Evolutionary conservation across 106 monocot species (phyloP).

Genomic region (Acorus gramineus): DNA sequence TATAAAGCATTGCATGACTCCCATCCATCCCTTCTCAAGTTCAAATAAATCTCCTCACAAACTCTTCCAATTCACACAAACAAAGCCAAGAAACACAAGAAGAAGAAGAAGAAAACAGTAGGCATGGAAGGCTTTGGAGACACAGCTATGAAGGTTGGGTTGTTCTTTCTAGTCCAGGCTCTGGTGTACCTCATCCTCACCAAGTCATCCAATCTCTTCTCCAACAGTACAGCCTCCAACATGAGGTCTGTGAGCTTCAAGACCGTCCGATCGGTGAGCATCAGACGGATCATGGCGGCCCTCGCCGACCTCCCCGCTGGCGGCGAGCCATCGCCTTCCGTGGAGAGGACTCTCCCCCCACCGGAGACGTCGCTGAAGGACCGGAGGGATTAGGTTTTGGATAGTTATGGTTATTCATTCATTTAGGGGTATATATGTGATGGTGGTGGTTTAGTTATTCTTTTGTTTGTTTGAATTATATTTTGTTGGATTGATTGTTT

Average conservation of each 20-base stretch:
- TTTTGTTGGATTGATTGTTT: too few relatives aligned
- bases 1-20: too few relatives aligned
- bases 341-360: background rate
- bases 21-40: too few relatives aligned
- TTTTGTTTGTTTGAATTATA: too few relatives aligned
- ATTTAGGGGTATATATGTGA: too few relatives aligned
- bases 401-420: slow-evolving; percentile 8
- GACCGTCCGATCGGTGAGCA: slow-evolving; percentile 34
- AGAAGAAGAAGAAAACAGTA: too few relatives aligned
- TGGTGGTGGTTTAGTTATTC: too few relatives aligned
- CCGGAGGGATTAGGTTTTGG: background rate
- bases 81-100: too few relatives aligned
- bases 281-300: slow-evolving; percentile 30
- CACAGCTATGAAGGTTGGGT: slow-evolving; percentile 19
- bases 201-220: slow-evolving; percentile 18
- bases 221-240: background rate
- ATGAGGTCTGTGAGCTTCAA: slow-evolving; percentile 23
- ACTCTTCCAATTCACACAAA: too few relatives aligned
- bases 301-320: slow-evolving; percentile 44
- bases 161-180: slow-evolving; percentile 45
- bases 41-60: too few relatives aligned
- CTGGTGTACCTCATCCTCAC: slow-evolving; percentile 68
- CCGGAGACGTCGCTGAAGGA: background rate
- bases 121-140: too few relatives aligned
- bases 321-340: slow-evolving; percentile 10